These are phyloP conservation scores for Podospora bellae-mahoneyi DNA, from an alignment of 495 filamentous ascomycete genomes.

Conservation along the genomic window DNA sequence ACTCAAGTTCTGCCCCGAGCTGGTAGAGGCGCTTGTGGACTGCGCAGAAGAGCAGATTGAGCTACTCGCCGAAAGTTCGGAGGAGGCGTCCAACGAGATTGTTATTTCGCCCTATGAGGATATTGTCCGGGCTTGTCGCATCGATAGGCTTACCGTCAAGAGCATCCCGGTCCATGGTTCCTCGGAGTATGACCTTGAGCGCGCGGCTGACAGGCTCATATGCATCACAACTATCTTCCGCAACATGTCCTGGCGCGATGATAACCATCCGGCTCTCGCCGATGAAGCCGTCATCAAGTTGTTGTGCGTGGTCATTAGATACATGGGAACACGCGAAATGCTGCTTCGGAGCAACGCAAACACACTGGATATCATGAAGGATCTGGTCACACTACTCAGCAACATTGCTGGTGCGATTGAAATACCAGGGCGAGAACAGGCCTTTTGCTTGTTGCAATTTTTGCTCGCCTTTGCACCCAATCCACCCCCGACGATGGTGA, in stretches of 20 bases:
- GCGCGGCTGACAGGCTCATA: conserved; percentile 79
- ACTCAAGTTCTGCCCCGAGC: conserved; percentile 76
- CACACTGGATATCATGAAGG: conserved; percentile 95
- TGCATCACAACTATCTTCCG: conserved; percentile 90
- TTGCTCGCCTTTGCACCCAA: conserved; percentile 86
- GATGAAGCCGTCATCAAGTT: conserved; percentile 74
- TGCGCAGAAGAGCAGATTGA: conserved; percentile 87
- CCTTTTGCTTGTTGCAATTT: conserved; percentile 80
- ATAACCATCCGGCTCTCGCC: conserved; percentile 71
- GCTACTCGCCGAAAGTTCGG: conserved; percentile 69
- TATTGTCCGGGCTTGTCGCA: conserved; percentile 68
- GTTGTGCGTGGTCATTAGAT: conserved; percentile 73
- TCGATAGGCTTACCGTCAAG: conserved; percentile 65
- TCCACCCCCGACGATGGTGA: conserved; percentile 49
- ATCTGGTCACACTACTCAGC: conserved; percentile 80
- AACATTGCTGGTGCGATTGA: conserved; percentile 79
- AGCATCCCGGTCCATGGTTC: conserved; percentile 71
- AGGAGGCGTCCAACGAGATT: conserved; percentile 80
- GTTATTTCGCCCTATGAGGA: conserved; percentile 82
- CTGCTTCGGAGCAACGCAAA: conserved; percentile 75
- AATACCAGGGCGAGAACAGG: conserved; percentile 84
- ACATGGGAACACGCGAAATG: conserved; percentile 85
- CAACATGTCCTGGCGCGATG: conserved; percentile 76
- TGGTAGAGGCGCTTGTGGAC: conserved; percentile 83
- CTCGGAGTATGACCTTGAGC: conserved; percentile 76